Base-by-base conservation (phyloP, 495 filamentous ascomycete genomes). In the Aspergillus avenaceus region DNA sequence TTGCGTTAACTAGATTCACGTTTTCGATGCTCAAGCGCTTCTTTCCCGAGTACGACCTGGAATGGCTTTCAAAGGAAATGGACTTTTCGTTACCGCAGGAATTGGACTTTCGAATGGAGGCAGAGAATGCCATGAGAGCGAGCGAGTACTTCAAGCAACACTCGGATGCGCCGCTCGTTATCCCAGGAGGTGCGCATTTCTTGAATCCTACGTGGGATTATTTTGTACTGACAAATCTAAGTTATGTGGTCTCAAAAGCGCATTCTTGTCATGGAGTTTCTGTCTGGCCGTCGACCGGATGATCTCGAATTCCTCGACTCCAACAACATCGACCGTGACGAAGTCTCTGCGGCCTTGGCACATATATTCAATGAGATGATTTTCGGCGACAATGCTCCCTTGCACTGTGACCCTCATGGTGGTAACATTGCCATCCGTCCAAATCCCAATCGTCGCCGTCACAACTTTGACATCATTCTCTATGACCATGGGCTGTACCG, bases 281-380 rank as follows among this genome's bases (percentile, higher is more conserved):
- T 97, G 46, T 78, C 90, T 19, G 95, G 95, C 24, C 77, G 80
- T 53, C 88, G 95, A 36, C 85, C 90, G 11, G 95, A 99, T 61
- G 91, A 99, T 63, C 81, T 97, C 3, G 81, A 76, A 8, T 97
- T 83, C 66, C 74, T 97, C 3, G 95, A 97, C 67, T 70, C 79
- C 8, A 87, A 93, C 65, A 76, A 79, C 45, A 97, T 99, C 62
- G 86, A 92, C 65, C 85, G 95, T 8, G 95, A 96, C 67, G 95
- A 99, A 70, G 95, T 99, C 21, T 95, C 91, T 6, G 93, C 95
- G 0, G 86, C 92, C 0, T 71, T 99, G 5, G 85, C 92, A 2
- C 83, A 84, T 41, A 91, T 97, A 48, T 99, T 99, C 78, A 99
- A 99, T 72, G 91, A 96, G 65, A 99, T 99, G 95, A 96, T 99